Conservation (phyloP, 108 stramenopile genomes). For the Cyclostephanos invisitatus region DNA sequence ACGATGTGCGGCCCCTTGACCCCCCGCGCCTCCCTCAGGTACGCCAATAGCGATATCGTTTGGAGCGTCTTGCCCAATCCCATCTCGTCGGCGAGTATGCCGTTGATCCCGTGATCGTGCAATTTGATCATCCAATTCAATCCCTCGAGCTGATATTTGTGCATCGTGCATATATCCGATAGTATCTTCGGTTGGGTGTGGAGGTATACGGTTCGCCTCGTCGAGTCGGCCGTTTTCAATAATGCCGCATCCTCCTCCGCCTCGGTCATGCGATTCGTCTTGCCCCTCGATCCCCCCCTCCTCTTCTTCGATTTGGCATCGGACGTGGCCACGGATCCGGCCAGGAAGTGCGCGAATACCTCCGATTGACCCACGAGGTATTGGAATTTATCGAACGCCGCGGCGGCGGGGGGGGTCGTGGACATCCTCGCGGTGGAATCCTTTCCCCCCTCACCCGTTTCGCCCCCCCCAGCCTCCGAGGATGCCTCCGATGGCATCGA, state of each 20-base stretch:
- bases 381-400: constrained; percentile 65
- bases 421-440: too few relatives aligned
- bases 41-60: constrained; percentile 93
- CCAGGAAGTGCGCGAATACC: constrained; percentile 98
- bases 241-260: constrained; percentile 96
- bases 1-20: constrained; percentile 95
- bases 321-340: constrained; percentile 69
- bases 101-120: constrained; percentile 98
- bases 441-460: not conserved
- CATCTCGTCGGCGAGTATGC: constrained; percentile 99
- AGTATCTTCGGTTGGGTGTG: constrained; percentile 87
- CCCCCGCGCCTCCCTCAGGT: constrained; percentile 85
- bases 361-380: constrained; percentile 96
- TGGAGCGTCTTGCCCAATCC: constrained; percentile 90
- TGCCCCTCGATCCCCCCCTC: constrained; percentile 59
- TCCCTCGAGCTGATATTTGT: constrained; percentile 98
- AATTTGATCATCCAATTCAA: constrained; percentile 99
- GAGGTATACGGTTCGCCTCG: constrained; percentile 84
- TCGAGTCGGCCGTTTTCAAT: constrained; percentile 85
- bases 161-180: constrained; percentile 87
- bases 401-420: not conserved
- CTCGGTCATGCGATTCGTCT: constrained; percentile 89
- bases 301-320: constrained; percentile 47
- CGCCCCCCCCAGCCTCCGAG: too few relatives aligned
- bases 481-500: not conserved